A percentile compares a stretch with the other conserved stretches of the same genome.
Conservation (phyloP, 371 early-diverging fungal species). For the Mortierella sp. region DNA sequence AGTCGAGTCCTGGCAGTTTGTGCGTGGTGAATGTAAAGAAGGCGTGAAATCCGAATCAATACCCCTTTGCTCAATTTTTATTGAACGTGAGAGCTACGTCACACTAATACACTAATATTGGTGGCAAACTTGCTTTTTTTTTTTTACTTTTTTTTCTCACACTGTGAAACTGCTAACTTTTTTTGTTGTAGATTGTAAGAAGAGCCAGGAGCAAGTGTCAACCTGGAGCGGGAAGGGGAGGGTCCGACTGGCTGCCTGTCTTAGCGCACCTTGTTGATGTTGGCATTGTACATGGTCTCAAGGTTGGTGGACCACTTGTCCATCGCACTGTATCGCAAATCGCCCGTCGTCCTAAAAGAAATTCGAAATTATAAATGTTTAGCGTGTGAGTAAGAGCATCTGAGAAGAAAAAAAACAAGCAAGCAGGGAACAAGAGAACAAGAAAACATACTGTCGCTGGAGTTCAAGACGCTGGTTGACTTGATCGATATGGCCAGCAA, state of each 20-base stretch:
- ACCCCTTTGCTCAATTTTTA: neutral
- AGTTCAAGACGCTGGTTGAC: conserved; percentile 79
- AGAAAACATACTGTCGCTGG: conserved; percentile 70
- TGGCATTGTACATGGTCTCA: conserved; percentile 72
- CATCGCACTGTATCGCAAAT: conserved; percentile 77
- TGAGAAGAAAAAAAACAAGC: conserved; percentile 17
- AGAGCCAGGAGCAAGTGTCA: neutral
- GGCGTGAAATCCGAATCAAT: conserved; percentile 1
- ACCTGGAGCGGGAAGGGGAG: neutral
- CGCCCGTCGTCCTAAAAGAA: conserved; percentile 72
- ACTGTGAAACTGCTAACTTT: neutral
- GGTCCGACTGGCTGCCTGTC: neutral
- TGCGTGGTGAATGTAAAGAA: neutral
- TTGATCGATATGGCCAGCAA: conserved; percentile 91
- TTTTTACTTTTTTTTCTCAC: conserved; percentile 8
- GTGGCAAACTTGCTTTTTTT: neutral
- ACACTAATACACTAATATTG: neutral
- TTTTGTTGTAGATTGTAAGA: neutral
- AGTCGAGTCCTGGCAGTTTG: neutral
- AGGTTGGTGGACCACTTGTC: conserved; percentile 84
- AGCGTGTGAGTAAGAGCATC: neutral
- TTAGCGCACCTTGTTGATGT: conserved; percentile 70
- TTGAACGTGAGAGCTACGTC: neutral
- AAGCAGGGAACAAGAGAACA: neutral
- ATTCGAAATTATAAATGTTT: neutral